Percentiles rank a stretch among this genome's conserved stretches.
phyloP scores from a whole-genome alignment of 352 stramenopile species.

The Phytophthora lateralis region DNA sequence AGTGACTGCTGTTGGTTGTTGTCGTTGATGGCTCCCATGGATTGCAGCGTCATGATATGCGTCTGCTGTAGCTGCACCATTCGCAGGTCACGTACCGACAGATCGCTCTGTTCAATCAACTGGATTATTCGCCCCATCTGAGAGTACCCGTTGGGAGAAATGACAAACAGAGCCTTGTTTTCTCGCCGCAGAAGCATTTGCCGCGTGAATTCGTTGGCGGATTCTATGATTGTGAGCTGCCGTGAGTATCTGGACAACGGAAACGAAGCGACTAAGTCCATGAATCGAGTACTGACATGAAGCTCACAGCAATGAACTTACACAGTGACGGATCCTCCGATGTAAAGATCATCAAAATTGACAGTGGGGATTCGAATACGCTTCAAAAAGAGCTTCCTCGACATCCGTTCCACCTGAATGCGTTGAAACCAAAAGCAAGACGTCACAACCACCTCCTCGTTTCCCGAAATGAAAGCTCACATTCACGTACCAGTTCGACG shows the following conservation, averaged over 20 bases:
- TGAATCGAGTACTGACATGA: background rate
- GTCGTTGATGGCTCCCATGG: conserved; percentile 12
- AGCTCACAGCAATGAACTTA: conserved; percentile 24
- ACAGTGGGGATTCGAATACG: conserved; percentile 77
- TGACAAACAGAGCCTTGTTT: conserved; percentile 50
- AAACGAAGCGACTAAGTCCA: background rate
- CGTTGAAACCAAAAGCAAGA: conserved; percentile 1
- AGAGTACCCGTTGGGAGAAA: conserved; percentile 53
- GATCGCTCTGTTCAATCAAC: conserved; percentile 44
- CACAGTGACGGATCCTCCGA: conserved; percentile 74
- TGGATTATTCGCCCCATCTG: conserved; percentile 55
- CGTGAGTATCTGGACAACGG: conserved; percentile 60
- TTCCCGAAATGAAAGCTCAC: background rate
- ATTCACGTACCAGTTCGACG: conserved; percentile 61
- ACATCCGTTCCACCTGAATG: conserved; percentile 61
- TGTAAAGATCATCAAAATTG: conserved; percentile 64
- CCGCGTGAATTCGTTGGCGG: conserved; percentile 72
- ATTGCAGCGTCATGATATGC: conserved; percentile 38
- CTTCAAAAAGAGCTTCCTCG: conserved; percentile 76
- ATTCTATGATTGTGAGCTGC: conserved; percentile 68
- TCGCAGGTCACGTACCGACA: conserved; percentile 44
- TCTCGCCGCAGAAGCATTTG: conserved; percentile 38
- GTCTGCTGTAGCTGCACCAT: conserved; percentile 55
- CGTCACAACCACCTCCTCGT: background rate
- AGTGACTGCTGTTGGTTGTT: conserved; percentile 30